A percentile compares a stretch with the other conserved stretches of the same genome.
Evolutionary conservation across 768 basidiomycete species (phyloP).

Genomic region (Suillus paluster): DNA sequence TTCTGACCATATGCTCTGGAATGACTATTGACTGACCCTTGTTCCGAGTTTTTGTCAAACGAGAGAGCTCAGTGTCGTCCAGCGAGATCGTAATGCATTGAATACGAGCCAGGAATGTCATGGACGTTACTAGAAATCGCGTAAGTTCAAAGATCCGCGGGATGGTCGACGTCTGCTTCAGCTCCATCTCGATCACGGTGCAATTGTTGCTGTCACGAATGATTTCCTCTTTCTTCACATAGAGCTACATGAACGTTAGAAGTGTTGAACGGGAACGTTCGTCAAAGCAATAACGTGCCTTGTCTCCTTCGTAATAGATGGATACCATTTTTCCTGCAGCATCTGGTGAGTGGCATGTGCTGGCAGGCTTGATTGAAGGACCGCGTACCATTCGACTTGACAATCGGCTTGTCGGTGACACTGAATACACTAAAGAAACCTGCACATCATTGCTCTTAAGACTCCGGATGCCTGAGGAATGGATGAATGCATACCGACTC

Average conservation of each 20-base stretch:
- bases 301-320: slow-evolving; percentile 12
- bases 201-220: slow-evolving; percentile 29
- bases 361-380: neutral
- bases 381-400: slow-evolving; percentile 22
- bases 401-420: slow-evolving; percentile 31
- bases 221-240: neutral
- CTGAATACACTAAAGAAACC: slow-evolving; percentile 35
- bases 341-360: neutral
- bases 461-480: neutral
- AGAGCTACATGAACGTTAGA: slow-evolving; percentile 5
- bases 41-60: neutral
- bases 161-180: slow-evolving; percentile 46
- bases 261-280: neutral
- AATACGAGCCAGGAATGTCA: slow-evolving; percentile 53
- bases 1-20: neutral
- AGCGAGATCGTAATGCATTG: slow-evolving; percentile 7
- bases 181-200: slow-evolving; percentile 52
- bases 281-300: slow-evolving; percentile 11
- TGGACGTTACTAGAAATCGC: slow-evolving; percentile 49
- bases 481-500: slow-evolving; percentile 28
- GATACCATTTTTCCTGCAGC: neutral
- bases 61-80: neutral
- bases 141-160: slow-evolving; percentile 50
- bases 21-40: neutral
- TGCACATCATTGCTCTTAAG: neutral